Evolutionary conservation across 2,329 filamentous ascomycete species (phyloP), one percentile per base, ranked within the genome.

Genomic region (Beauveria sp.): DNA sequence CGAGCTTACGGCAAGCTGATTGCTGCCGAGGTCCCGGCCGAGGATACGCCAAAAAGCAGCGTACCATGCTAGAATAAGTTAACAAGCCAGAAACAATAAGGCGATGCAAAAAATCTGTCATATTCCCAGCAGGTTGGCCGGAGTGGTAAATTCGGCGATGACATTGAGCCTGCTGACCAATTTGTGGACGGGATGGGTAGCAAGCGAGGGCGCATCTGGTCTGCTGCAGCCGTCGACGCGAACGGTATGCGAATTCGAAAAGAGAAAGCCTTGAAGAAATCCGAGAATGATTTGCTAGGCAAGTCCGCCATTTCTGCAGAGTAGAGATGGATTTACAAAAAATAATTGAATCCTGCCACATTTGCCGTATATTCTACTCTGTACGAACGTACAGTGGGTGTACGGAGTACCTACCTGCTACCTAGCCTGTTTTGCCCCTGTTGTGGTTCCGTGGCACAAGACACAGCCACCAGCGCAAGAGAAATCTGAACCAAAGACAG

Each of bases 111-210:
- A 59, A 10, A 44, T 59, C 9, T 7, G 6, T 16, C 46, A 34
- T 6, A 5, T 51, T 30, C 16, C 10, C 46, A 46, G 59, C 59
- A 56, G 52, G 55, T 62, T 34, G 64, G 63, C 2, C 59, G 54
- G n/a, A 54, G 54, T 24, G 63, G 59, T 28, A 28, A 60, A 24
- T 61, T 56, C 43, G 43, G 61, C 28, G 30, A 46, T 30, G 48
- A 55, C 5, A 59, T 65, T 55, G 63, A 66, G 54, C 61, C 63
- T 55, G 55, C 63, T 14, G 60, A 64, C 18, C 63, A 64, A 18
- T 96, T 94, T 68, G 84, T 96, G 61, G 82, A 96, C 53, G 96
- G 96, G 73, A 94, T 91, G 70, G 34, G 76, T 96, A 62, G 96
- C 91, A 34, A 34, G 30, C 12, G 10, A 34, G 12, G 79, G 92